Evolutionary conservation across 2,329 filamentous ascomycete genomes (phyloP).

Genomic region (Fusarium pseudoanthophilum): DNA sequence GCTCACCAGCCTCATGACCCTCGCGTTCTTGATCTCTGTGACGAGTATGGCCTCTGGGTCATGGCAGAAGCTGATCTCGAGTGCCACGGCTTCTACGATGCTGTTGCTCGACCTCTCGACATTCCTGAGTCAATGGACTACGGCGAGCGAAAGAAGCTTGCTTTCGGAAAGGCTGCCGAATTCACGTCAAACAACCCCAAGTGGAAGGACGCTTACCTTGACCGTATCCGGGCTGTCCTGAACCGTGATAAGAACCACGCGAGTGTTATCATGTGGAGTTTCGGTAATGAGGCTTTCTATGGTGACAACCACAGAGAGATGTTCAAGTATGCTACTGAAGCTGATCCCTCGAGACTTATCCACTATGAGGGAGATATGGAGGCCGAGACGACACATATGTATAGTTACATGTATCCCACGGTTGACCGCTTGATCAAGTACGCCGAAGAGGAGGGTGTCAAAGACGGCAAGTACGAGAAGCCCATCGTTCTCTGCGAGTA

Average conservation of each 20-base stretch:
- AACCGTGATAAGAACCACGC: constrained; percentile 77
- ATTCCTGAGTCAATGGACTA: constrained; percentile 68
- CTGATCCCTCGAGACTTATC: constrained; percentile 68
- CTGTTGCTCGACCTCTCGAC: constrained; percentile 60
- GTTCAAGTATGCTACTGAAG: constrained; percentile 68
- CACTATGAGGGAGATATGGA: constrained; percentile 75
- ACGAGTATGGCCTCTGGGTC: constrained; percentile 74
- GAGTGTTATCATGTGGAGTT: constrained; percentile 77
- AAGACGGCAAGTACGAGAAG: constrained; percentile 61
- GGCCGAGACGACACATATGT: constrained; percentile 72
- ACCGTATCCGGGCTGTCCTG: constrained; percentile 72
- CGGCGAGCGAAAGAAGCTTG: constrained; percentile 68
- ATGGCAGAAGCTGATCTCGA: constrained; percentile 63
- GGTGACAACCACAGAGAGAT: constrained; percentile 75
- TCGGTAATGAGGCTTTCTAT: constrained; percentile 80
- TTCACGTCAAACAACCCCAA: constrained; percentile 70
- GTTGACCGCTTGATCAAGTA: constrained; percentile 62
- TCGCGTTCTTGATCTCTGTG: constrained; percentile 67
- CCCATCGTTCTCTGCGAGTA: constrained; percentile 70
- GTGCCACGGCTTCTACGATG: constrained; percentile 65
- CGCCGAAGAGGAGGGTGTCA: constrained; percentile 55
- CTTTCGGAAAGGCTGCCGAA: constrained; percentile 63
- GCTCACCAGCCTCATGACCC: constrained; percentile 76
- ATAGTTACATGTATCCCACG: constrained; percentile 73
- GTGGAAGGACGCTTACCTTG: constrained; percentile 73